phyloP scores from a whole-genome alignment of 192 early-diverging fungal genomes.

The Cetraspora pellucida region DNA sequence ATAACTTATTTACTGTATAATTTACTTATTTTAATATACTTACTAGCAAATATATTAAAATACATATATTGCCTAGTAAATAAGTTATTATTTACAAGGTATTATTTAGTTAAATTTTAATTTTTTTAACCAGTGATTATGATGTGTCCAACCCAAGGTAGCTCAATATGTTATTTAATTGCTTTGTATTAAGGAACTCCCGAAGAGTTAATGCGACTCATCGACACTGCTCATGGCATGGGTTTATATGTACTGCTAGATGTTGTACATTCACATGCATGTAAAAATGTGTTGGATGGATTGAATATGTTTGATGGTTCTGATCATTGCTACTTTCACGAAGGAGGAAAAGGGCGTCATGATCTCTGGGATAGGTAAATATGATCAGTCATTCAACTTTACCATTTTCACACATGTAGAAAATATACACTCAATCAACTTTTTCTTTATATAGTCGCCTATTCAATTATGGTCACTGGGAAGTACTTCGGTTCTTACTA shows the following conservation, averaged over 20 bases:
- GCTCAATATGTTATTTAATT: too few species aligned
- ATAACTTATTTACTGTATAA: too few species aligned
- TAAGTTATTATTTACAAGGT: too few species aligned
- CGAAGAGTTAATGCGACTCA: conserved; percentile 88
- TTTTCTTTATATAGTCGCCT: conserved; percentile 55
- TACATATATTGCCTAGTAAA: too few species aligned
- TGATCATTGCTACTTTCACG: conserved; percentile 97
- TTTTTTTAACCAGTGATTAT: too few species aligned
- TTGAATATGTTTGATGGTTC: conserved; percentile 95
- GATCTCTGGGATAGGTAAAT: conserved; percentile 83
- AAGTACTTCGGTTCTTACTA: conserved; percentile 90
- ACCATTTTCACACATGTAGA: neutral
- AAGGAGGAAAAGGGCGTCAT: conserved; percentile 79
- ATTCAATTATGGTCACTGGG: conserved; percentile 94
- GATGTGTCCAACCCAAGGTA: neutral
- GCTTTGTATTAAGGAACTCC: conserved; percentile 58
- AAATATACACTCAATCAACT: neutral
- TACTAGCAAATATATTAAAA: too few species aligned
- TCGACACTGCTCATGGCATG: conserved; percentile 88
- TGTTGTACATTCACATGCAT: conserved; percentile 95
- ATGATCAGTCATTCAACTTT: neutral
- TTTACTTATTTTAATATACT: too few species aligned
- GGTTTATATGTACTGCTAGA: conserved; percentile 90
- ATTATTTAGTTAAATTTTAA: too few species aligned
- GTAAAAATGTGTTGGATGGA: conserved; percentile 93